phyloP scores from a whole-genome alignment of 768 basidiomycete species.

The Mycena vitilis region DNA sequence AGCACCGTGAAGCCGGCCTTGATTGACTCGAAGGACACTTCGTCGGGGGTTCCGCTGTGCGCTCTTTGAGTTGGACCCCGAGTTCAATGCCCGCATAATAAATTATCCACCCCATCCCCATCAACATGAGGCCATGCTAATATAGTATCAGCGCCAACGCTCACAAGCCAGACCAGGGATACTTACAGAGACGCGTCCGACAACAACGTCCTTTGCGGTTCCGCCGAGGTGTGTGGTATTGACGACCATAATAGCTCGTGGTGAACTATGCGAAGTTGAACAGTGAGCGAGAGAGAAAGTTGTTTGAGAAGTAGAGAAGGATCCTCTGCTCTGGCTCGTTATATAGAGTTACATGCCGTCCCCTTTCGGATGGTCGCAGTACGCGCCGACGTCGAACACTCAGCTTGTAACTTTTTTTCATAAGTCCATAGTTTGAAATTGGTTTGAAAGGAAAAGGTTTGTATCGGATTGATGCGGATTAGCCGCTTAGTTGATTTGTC shows the following conservation, averaged over 20 bases:
- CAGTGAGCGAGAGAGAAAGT: too few relatives aligned
- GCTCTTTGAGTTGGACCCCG: neutral
- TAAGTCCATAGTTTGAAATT: too few relatives aligned
- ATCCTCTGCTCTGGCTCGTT: too few relatives aligned
- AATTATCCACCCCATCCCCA: slow-evolving; percentile 48
- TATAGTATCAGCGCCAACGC: neutral
- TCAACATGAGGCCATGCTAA: slow-evolving; percentile 39
- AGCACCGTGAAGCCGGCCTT: slow-evolving; percentile 60
- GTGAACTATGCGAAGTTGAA: too few relatives aligned
- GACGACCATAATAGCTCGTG: neutral
- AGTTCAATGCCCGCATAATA: neutral
- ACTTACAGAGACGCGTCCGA: slow-evolving; percentile 22
- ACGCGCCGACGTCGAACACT: too few relatives aligned
- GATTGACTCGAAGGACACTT: slow-evolving; percentile 71
- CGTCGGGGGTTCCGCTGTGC: slow-evolving; percentile 55
- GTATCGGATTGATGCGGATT: too few relatives aligned
- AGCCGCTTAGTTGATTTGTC: too few relatives aligned
- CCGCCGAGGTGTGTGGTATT: slow-evolving; percentile 13
- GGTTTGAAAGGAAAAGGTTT: too few relatives aligned
- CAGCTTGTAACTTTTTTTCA: too few relatives aligned
- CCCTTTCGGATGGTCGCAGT: too few relatives aligned
- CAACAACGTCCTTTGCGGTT: slow-evolving; percentile 10
- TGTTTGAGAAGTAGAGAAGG: too few relatives aligned
- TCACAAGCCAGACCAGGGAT: neutral
- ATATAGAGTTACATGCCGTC: too few relatives aligned